A percentile compares a stretch with the other conserved stretches of the same genome.
phyloP scores from a whole-genome alignment of 116 monocot genomes.

The Papilionanthe hybrid region DNA sequence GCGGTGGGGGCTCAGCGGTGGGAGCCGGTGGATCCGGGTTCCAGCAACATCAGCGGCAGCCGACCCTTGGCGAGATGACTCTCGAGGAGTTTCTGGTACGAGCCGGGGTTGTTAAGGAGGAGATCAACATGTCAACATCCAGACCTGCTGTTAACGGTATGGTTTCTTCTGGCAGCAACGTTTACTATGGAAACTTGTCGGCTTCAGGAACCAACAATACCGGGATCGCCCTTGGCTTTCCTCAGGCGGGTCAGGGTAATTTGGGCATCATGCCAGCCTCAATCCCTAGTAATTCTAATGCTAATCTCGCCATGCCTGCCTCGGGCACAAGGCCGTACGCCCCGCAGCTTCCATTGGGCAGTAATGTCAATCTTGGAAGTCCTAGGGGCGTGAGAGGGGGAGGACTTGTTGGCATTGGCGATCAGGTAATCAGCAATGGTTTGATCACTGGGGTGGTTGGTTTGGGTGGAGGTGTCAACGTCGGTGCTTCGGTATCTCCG shows the following conservation, averaged over 20 bases:
- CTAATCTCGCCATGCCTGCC: not conserved
- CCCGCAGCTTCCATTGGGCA: conserved; percentile 9
- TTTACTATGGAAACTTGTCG: conserved; percentile 12
- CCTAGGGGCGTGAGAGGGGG: not conserved
- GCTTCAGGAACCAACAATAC: conserved; percentile 7
- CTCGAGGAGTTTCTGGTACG: conserved; percentile 76
- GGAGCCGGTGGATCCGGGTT: not conserved
- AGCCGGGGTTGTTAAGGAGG: conserved; percentile 71
- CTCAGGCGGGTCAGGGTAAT: not conserved
- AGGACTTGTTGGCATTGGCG: conserved; percentile 9
- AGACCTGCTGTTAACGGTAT: not conserved
- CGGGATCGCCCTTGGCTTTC: conserved; percentile 11
- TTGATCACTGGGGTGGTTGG: conserved; percentile 13
- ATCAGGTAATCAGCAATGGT: conserved; percentile 18
- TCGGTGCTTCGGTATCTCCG: conserved; percentile 20
- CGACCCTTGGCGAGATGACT: conserved; percentile 80
- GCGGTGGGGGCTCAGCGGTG: not conserved
- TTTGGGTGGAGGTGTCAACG: conserved; percentile 7
- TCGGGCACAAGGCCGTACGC: conserved; percentile 4
- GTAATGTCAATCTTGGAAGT: conserved; percentile 13
- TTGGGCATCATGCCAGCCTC: not conserved
- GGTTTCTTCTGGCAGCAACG: not conserved
- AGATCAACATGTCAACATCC: not conserved
- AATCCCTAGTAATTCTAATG: conserved; percentile 1
- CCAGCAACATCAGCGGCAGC: conserved; percentile 30